Percentiles rank a stretch among this genome's conserved stretches.
phyloP scores from a whole-genome alignment of 768 basidiomycete species.

The Boletus pseudo-olivaceus region DNA sequence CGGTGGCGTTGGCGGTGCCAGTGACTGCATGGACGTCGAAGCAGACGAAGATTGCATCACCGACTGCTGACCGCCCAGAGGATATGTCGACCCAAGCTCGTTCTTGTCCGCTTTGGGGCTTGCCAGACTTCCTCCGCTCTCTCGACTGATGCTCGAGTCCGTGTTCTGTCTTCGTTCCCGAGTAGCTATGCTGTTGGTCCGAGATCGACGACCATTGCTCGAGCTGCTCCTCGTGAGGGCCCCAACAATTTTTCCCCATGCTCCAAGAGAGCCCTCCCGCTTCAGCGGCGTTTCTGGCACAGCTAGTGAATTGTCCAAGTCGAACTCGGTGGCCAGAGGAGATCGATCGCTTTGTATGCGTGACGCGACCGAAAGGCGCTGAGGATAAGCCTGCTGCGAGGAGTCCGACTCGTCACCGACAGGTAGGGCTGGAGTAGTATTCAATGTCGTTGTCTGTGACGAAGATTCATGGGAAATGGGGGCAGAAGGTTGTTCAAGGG shows the following conservation, averaged over 20 bases:
- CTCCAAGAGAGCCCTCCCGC: conserved; percentile 52
- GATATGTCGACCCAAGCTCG: conserved; percentile 36
- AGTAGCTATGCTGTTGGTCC: conserved; percentile 70
- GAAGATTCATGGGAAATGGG: conserved; percentile 48
- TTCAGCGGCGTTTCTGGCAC: conserved; percentile 48
- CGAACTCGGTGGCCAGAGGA: conserved; percentile 47
- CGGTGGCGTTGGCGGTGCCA: conserved; percentile 51
- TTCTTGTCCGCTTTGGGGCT: conserved; percentile 59
- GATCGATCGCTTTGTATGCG: conserved; percentile 61
- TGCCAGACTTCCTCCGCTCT: conserved; percentile 70
- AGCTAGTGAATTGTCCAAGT: conserved; percentile 45
- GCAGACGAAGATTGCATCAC: conserved; percentile 63
- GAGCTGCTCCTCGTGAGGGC: conserved; percentile 66
- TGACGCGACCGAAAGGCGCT: conserved; percentile 59
- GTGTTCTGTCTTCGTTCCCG: conserved; percentile 66
- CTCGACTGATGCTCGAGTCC: conserved; percentile 69
- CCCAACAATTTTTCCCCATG: conserved; percentile 73
- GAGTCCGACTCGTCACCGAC: conserved; percentile 49
- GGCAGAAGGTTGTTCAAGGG: conserved; percentile 46
- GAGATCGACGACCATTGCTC: conserved; percentile 67
- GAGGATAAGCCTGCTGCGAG: conserved; percentile 51
- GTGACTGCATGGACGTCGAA: conserved; percentile 58
- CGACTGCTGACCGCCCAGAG: conserved; percentile 49
- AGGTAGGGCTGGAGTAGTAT: conserved; percentile 37
- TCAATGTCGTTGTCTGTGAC: conserved; percentile 44